phyloP scores from a whole-genome alignment of 371 early-diverging fungal species.

The Syncephalastrum monosporum region DNA sequence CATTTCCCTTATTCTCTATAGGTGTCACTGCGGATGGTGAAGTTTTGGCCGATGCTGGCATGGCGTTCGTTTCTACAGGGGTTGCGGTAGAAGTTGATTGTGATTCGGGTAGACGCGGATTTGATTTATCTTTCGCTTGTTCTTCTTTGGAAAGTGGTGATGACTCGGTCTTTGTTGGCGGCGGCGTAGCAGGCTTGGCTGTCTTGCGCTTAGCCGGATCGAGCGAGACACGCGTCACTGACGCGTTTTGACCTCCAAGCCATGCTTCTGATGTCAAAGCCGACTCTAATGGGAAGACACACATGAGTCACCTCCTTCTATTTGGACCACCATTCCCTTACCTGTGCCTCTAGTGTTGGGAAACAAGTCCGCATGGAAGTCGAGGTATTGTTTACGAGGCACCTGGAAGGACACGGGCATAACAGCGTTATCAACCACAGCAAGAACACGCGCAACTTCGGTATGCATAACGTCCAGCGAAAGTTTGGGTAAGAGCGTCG shows the following conservation, averaged over 20 bases:
- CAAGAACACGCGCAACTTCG: constrained; percentile 69
- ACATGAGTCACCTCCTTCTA: neutral
- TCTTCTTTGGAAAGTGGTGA: constrained; percentile 2
- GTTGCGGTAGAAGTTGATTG: neutral
- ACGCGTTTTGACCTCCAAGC: constrained; percentile 52
- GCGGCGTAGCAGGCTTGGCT: neutral
- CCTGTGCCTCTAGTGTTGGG: constrained; percentile 68
- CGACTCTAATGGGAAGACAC: constrained; percentile 22
- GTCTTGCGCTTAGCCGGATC: constrained; percentile 48
- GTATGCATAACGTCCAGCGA: constrained; percentile 73
- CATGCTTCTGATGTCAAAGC: constrained; percentile 57
- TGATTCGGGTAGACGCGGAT: neutral
- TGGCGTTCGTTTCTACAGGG: neutral
- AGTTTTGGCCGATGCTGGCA: neutral
- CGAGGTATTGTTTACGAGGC: constrained; percentile 71
- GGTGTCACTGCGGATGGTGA: constrained; percentile 3
- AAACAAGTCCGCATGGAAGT: constrained; percentile 78
- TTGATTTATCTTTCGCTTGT: neutral
- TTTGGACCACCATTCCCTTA: constrained; percentile 4
- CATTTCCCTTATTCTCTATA: neutral
- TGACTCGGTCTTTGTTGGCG: constrained; percentile 3
- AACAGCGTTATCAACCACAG: constrained; percentile 52
- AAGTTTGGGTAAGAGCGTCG: constrained; percentile 69
- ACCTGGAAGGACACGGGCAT: constrained; percentile 67
- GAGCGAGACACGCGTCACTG: constrained; percentile 55